Evolutionary conservation across 805 yeast species (phyloP).

Genomic region (Cyberlindnera mississippiensis): DNA sequence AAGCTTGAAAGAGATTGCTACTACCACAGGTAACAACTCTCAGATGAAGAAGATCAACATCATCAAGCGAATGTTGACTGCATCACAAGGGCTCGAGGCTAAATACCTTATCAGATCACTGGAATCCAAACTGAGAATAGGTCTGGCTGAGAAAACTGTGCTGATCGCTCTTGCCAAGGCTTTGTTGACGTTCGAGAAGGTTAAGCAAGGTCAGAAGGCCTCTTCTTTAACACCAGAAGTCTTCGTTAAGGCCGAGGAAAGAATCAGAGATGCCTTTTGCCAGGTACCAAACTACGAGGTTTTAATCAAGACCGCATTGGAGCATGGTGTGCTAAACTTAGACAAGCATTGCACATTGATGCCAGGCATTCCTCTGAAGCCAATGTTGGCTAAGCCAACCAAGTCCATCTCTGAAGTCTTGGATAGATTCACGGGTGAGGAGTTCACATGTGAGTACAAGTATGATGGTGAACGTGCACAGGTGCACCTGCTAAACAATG

Average conservation of each 20-base stretch:
- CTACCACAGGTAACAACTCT: slow-evolving; percentile 72
- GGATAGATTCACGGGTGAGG: slow-evolving; percentile 79
- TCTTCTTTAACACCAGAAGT: slow-evolving; percentile 35
- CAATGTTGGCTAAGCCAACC: slow-evolving; percentile 98
- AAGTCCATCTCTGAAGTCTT: slow-evolving; percentile 89
- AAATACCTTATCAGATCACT: slow-evolving; percentile 84
- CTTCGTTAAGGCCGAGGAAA: slow-evolving; percentile 66
- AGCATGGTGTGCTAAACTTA: slow-evolving; percentile 64
- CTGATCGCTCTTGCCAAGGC: slow-evolving; percentile 83
- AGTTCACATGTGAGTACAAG: slow-evolving; percentile 93
- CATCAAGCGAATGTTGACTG: slow-evolving; percentile 79
- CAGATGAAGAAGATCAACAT: slow-evolving; percentile 73
- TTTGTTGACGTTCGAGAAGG: slow-evolving; percentile 56
- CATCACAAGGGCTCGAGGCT: slow-evolving; percentile 84
- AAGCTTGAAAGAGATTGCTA: slow-evolving; percentile 73
- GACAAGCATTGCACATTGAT: slow-evolving; percentile 66
- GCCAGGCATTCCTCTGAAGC: slow-evolving; percentile 94
- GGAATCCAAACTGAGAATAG: slow-evolving; percentile 91
- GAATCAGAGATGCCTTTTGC: slow-evolving; percentile 79
- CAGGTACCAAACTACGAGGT: slow-evolving; percentile 88
- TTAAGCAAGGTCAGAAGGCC: slow-evolving; percentile 26
- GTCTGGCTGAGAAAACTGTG: slow-evolving; percentile 91
- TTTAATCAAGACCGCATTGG: slow-evolving; percentile 60
- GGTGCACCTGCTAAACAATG: slow-evolving; percentile 67
- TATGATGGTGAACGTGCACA: slow-evolving; percentile 99